These are phyloP conservation scores for Beauveria scarabaeidicola DNA, from an alignment of 2,329 filamentous ascomycete species.

Conservation along the genomic window DNA sequence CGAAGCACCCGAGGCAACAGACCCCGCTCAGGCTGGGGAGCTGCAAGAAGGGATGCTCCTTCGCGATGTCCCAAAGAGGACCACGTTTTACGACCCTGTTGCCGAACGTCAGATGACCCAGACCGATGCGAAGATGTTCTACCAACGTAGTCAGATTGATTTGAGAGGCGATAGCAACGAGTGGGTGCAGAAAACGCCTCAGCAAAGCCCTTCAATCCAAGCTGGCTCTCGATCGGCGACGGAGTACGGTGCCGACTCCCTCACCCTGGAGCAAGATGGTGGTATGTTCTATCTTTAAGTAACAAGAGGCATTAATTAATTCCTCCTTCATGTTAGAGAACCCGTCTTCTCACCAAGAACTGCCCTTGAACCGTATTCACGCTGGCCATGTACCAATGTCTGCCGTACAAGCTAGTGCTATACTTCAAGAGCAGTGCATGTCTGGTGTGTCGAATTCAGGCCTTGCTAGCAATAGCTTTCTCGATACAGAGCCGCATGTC, in stretches of 20 bases:
- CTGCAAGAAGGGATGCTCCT: slow-evolving; percentile 50
- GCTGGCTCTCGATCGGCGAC: slow-evolving; percentile 27
- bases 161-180: slow-evolving; percentile 27
- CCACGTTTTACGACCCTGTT: slow-evolving; percentile 86
- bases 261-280: slow-evolving; percentile 23
- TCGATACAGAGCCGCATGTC: slow-evolving; percentile 67
- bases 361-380: background rate
- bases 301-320: slow-evolving; percentile 31
- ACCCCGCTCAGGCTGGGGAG: slow-evolving; percentile 21
- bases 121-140: slow-evolving; percentile 91
- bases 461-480: slow-evolving; percentile 56
- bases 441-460: slow-evolving; percentile 48
- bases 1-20: slow-evolving; percentile 16
- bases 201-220: slow-evolving; percentile 37
- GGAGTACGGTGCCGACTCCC: slow-evolving; percentile 29
- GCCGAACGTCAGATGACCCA: slow-evolving; percentile 92
- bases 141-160: slow-evolving; percentile 75
- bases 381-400: background rate
- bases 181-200: slow-evolving; percentile 35
- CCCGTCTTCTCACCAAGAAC: background rate
- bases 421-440: background rate
- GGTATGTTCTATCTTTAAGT: slow-evolving; percentile 15
- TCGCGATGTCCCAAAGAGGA: slow-evolving; percentile 57
- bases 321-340: background rate
- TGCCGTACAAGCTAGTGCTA: background rate